Conservation (phyloP, 805 yeast genomes). For the Wickerhamiella azymoides region DNA sequence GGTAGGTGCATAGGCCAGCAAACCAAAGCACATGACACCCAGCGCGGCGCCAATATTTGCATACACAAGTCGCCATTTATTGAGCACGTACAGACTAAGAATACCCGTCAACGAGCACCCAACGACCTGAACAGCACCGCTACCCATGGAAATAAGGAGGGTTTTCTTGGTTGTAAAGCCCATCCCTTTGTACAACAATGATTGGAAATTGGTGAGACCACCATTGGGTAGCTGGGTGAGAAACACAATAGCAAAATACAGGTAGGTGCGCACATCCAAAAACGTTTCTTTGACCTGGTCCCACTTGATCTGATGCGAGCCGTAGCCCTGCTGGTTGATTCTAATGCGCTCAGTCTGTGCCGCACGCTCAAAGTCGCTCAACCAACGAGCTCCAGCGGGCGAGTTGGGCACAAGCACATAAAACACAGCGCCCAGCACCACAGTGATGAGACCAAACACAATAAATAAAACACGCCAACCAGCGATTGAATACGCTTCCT, state of each 20-base stretch:
- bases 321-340: conserved; percentile 42
- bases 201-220: conserved; percentile 37
- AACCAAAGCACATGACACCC: conserved; percentile 30
- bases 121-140: conserved; percentile 31
- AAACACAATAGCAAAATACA: conserved; percentile 21
- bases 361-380: conserved; percentile 33
- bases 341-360: conserved; percentile 40
- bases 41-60: conserved; percentile 40
- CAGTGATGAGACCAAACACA: conserved; percentile 42
- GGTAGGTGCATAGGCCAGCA: conserved; percentile 33
- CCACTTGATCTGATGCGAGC: conserved; percentile 38
- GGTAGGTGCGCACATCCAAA: conserved; percentile 36
- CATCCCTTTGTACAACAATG: conserved; percentile 31
- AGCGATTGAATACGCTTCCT: conserved; percentile 21
- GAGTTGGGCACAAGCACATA: conserved; percentile 35
- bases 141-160: conserved; percentile 30
- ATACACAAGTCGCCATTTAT: conserved; percentile 12
- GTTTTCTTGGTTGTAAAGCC: conserved; percentile 20
- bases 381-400: conserved; percentile 36
- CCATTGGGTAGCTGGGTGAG: conserved; percentile 5
- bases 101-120: conserved; percentile 11
- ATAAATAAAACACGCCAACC: conserved; percentile 45
- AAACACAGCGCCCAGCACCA: conserved; percentile 24
- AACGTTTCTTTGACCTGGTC: conserved; percentile 40
- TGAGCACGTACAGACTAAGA: conserved; percentile 11